Evolutionary conservation across 805 yeast species (phyloP).

Genomic region (Ogataea salicorniae): DNA sequence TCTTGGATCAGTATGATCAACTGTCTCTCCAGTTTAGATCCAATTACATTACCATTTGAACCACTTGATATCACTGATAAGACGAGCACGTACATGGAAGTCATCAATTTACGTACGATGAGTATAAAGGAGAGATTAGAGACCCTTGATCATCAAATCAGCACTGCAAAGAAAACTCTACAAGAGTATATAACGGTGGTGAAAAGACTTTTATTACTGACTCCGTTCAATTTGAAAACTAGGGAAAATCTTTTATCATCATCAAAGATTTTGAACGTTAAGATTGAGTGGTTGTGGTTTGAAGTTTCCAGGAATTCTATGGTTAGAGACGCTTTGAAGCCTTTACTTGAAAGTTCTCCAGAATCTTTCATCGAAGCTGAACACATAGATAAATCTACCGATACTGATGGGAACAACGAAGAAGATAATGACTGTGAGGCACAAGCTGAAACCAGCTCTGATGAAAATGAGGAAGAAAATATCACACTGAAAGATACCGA

Average conservation of each 20-base stretch:
- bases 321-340: conserved; percentile 11
- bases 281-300: conserved; percentile 53
- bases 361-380: not conserved
- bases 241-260: conserved; percentile 42
- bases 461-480: not conserved
- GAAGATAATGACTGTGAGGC: too few species aligned
- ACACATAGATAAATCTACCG: not conserved
- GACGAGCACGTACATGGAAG: conserved; percentile 15
- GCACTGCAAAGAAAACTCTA: conserved; percentile 32
- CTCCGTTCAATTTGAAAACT: conserved; percentile 53
- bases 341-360: not conserved
- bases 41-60: conserved; percentile 24
- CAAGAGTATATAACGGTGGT: conserved; percentile 31
- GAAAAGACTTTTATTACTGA: conserved; percentile 38
- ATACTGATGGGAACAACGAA: not conserved
- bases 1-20: conserved; percentile 59
- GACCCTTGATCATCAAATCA: conserved; percentile 9
- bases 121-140: conserved; percentile 7
- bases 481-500: not conserved
- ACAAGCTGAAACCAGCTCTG: not conserved
- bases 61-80: conserved; percentile 27
- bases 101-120: conserved; percentile 12
- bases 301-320: conserved; percentile 41
- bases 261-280: conserved; percentile 43
- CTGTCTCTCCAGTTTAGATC: conserved; percentile 42